A percentile compares a stretch with the other conserved stretches of the same genome.
Conservation (phyloP, 2,329 filamentous ascomycete genomes). For the Teratosphaeria zuluensis region DNA sequence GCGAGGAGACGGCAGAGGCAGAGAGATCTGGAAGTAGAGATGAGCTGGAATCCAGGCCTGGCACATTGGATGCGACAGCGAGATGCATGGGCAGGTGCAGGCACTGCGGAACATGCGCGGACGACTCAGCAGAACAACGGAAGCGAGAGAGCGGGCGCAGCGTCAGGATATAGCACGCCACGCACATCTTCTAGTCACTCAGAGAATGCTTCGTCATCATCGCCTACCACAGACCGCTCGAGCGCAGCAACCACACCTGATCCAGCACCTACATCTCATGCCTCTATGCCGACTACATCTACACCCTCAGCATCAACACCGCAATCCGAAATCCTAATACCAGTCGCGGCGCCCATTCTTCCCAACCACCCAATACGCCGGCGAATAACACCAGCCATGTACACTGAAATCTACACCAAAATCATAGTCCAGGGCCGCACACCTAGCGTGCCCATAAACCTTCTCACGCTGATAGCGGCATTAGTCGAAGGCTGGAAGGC, state of each 20-base stretch:
- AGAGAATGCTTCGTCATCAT: conserved; percentile 28
- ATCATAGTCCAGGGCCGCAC: conserved; percentile 71
- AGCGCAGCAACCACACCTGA: conserved; percentile 12
- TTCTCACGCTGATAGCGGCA: conserved; percentile 67
- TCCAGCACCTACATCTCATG: conserved; percentile 3
- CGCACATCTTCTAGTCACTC: conserved; percentile 3
- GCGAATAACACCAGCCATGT: conserved; percentile 63
- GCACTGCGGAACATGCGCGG: conserved; percentile 35
- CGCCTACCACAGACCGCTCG: conserved; percentile 13
- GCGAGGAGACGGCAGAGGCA: conserved; percentile 30
- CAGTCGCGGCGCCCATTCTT: conserved; percentile 63
- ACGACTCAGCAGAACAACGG: conserved; percentile 2
- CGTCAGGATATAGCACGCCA: conserved; percentile 11
- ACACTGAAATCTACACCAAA: conserved; percentile 80
- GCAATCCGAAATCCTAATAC: conserved; percentile 43
- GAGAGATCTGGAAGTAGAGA: conserved; percentile 31
- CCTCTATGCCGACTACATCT: conserved; percentile 6
- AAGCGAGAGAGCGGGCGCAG: conserved; percentile 19
- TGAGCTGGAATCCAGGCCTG: conserved; percentile 68
- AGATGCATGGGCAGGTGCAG: conserved; percentile 77
- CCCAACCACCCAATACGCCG: conserved; percentile 69
- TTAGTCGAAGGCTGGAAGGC: conserved; percentile 88
- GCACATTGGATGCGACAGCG: conserved; percentile 68
- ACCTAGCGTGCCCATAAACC: conserved; percentile 79
- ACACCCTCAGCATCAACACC: conserved; percentile 4